Evolutionary conservation across 2,329 filamentous ascomycete genomes (phyloP).

Genomic region (Trichoderma citrinoviride): DNA sequence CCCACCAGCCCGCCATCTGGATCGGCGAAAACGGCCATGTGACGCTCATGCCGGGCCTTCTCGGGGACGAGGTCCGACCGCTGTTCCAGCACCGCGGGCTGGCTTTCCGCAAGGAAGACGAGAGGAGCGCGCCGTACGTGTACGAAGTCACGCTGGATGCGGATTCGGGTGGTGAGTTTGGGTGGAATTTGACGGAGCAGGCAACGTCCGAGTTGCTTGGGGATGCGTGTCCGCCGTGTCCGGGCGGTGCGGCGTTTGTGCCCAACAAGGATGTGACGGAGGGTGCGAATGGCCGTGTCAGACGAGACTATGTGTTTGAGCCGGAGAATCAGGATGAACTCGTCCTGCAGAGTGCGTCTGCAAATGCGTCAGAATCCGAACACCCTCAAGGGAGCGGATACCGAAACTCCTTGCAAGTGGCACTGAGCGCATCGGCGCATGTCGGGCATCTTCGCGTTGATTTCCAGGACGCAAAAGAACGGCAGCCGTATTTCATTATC

Average conservation of each 20-base stretch:
- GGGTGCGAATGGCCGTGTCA: slow-evolving; percentile 42
- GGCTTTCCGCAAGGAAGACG: slow-evolving; percentile 42
- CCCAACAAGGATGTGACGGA: slow-evolving; percentile 28
- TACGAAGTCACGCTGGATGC: slow-evolving; percentile 45
- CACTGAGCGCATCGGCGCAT: slow-evolving; percentile 44
- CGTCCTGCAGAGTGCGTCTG: neutral
- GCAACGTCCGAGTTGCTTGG: slow-evolving; percentile 34
- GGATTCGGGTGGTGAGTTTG: slow-evolving; percentile 32
- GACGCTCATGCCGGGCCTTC: slow-evolving; percentile 41
- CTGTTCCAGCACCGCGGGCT: slow-evolving; percentile 43
- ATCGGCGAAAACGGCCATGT: slow-evolving; percentile 50
- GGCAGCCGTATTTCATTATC: slow-evolving; percentile 40
- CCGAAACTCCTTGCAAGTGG: slow-evolving; percentile 29
- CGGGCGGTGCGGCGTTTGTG: slow-evolving; percentile 27
- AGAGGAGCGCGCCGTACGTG: slow-evolving; percentile 45
- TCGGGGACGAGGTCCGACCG: slow-evolving; percentile 32
- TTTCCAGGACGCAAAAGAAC: slow-evolving; percentile 29
- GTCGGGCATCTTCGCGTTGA: slow-evolving; percentile 43
- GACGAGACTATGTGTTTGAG: slow-evolving; percentile 14
- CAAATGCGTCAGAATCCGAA: neutral
- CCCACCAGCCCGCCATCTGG: slow-evolving; percentile 52
- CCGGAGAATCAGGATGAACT: slow-evolving; percentile 30
- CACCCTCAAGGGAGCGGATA: neutral
- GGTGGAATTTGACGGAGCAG: slow-evolving; percentile 39
- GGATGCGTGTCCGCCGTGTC: slow-evolving; percentile 40